phyloP scores from a whole-genome alignment of 2,329 filamentous ascomycete genomes.

The Aspergillus phoenicis region DNA sequence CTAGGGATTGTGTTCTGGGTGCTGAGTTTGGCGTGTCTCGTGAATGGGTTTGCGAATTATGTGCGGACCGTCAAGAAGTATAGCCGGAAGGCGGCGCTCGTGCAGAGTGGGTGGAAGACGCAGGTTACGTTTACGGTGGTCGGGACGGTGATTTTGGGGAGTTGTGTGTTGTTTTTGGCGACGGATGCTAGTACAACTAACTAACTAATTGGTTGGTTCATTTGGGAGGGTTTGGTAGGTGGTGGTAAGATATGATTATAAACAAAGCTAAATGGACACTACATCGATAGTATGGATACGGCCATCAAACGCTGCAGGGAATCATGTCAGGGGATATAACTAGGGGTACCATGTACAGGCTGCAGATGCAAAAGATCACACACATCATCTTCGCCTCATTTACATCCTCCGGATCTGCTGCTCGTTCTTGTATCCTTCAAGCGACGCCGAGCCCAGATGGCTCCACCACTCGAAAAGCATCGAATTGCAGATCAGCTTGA shows the following conservation, averaged over 20 bases:
- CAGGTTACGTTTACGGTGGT: conserved; percentile 66
- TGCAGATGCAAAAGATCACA: neutral
- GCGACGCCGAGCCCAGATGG: conserved; percentile 70
- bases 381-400: neutral
- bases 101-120: conserved; percentile 92
- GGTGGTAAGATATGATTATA: too few species aligned
- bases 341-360: too few species aligned
- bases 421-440: conserved; percentile 86
- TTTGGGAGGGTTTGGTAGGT: too few species aligned
- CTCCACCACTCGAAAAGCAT: conserved; percentile 99
- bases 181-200: conserved; percentile 33
- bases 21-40: conserved; percentile 74
- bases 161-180: conserved; percentile 48
- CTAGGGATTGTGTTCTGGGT: conserved; percentile 88
- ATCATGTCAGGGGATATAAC: neutral
- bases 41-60: conserved; percentile 82
- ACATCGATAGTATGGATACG: too few species aligned
- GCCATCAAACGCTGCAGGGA: neutral
- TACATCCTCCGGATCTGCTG: conserved; percentile 83
- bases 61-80: conserved; percentile 82
- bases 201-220: too few species aligned
- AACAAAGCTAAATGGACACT: too few species aligned
- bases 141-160: conserved; percentile 47
- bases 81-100: conserved; percentile 73
- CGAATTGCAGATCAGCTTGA: conserved; percentile 96